Percentiles rank a stretch among this genome's conserved stretches.
Conservation (phyloP, 495 filamentous ascomycete species). For the Aspergillus saccharolyticus region DNA sequence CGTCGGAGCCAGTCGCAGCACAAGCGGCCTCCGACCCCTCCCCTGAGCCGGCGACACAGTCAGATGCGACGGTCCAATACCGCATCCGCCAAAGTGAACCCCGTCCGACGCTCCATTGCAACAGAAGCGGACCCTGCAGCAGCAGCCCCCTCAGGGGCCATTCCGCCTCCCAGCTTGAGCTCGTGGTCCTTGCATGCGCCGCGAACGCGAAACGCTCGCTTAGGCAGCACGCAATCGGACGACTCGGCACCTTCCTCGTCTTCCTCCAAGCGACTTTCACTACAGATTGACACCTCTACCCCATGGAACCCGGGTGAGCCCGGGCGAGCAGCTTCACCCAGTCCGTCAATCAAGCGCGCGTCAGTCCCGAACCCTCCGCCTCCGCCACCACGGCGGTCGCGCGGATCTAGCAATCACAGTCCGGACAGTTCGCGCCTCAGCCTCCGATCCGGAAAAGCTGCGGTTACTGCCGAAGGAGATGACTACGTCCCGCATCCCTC, state of each 20-base stretch:
- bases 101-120: constrained; percentile 28
- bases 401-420: constrained; percentile 51
- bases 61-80: constrained; percentile 43
- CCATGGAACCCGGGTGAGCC: constrained; percentile 1
- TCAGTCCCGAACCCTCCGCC: constrained; percentile 37
- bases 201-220: constrained; percentile 15
- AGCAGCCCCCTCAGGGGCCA: constrained; percentile 18
- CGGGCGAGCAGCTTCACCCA: constrained; percentile 3
- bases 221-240: constrained; percentile 2
- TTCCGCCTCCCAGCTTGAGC: constrained; percentile 31
- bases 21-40: constrained; percentile 48
- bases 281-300: constrained; percentile 1
- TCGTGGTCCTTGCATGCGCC: constrained; percentile 18
- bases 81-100: constrained; percentile 30
- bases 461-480: constrained; percentile 17
- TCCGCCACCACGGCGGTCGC: constrained; percentile 55
- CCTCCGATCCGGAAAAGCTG: constrained; percentile 17
- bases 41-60: constrained; percentile 44
- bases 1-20: constrained; percentile 34
- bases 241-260: constrained; percentile 1
- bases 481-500: constrained; percentile 25
- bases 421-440: constrained; percentile 27
- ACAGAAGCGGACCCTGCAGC: constrained; percentile 18
- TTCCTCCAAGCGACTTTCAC: not conserved
- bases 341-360: constrained; percentile 22